phyloP scores from a whole-genome alignment of 768 basidiomycete species.

The Tylopilus cervinicoccineus region DNA sequence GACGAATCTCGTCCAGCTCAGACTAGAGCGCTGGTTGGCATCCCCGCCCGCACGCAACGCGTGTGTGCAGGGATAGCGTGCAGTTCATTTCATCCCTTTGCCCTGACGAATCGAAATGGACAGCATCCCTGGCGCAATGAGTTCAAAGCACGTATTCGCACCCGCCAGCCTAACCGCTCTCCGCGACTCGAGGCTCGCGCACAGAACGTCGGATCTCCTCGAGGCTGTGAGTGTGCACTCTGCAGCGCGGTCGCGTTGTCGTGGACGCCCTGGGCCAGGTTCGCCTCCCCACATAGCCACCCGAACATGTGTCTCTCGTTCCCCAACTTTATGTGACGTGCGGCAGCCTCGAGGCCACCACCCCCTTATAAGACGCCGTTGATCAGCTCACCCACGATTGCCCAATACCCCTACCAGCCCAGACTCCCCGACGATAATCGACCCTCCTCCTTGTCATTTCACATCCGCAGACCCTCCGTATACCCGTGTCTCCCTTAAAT shows the following conservation, averaged over 20 bases:
- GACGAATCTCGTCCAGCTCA: too few species aligned
- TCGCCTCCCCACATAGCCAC: slow-evolving; percentile 7
- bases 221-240: slow-evolving; percentile 16
- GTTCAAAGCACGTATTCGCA: too few species aligned
- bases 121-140: too few species aligned
- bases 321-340: slow-evolving; percentile 13
- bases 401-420: slow-evolving; percentile 20
- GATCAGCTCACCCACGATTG: slow-evolving; percentile 17
- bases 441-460: slow-evolving; percentile 4
- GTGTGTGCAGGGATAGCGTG: too few species aligned
- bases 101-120: too few species aligned
- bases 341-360: slow-evolving; percentile 32
- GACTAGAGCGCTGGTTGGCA: too few species aligned
- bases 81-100: too few species aligned
- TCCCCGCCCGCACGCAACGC: too few species aligned
- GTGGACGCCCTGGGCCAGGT: too few species aligned
- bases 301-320: slow-evolving; percentile 23
- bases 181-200: neutral
- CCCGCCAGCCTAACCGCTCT: neutral
- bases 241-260: too few species aligned
- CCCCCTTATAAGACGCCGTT: slow-evolving; percentile 33
- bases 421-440: slow-evolving; percentile 22
- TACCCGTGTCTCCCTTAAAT: slow-evolving; percentile 20
- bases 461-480: slow-evolving; percentile 4
- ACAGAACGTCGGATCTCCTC: neutral